Evolutionary conservation across 108 stramenopile genomes (phyloP), one percentile per base, ranked within the genome.

Genomic region (Craspedostauros australis): DNA sequence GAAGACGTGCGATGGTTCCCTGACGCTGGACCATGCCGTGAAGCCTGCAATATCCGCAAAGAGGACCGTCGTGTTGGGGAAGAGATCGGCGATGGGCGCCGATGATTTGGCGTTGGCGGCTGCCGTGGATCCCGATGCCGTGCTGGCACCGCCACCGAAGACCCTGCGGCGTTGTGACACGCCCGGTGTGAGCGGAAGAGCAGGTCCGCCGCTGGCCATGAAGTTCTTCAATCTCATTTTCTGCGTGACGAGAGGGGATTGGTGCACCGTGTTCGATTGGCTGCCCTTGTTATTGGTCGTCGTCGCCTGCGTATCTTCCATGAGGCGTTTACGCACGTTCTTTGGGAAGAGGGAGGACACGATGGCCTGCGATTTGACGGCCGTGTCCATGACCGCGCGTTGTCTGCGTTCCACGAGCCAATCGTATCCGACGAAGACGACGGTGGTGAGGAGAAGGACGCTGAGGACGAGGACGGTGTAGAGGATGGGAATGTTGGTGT

Each of bases 361-460:
- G 34, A 36, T 12, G 34, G 34, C 34, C 11, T 8, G 9, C 11
- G 34, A 36, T 36, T 36, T 36, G 34, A 36, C 34, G 34, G 34
- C 34, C 34, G 9, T 36, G 34, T 36, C 34, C 34, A 36, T 36
- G 34, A 36, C 34, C 29, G 39, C 46, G 32, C 57, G 54, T 43
- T 68, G 67, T 30, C 72, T 62, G 44, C 62, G 45, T 42, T 69
- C 68, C 1, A 73, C 72, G 7, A 73, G 57, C 16, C 41, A 64
- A 64, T 73, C 72, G 34, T 69, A 73, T 1, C 68, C 43, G 11
- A 68, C 38, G 39, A 73, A 73, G 0, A 67, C 30, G 8, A 46
- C 62, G 9, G 63, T 46, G 11, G 67, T 69, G 45, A 55, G 64
- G 0, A 68, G n/a, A 31, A 73, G 69, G 1, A 73, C 67, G n/a